Evolutionary conservation across 2,329 filamentous ascomycete genomes (phyloP), one percentile per base, ranked within the genome.

Genomic region (Dactylonectria estremocensis): DNA sequence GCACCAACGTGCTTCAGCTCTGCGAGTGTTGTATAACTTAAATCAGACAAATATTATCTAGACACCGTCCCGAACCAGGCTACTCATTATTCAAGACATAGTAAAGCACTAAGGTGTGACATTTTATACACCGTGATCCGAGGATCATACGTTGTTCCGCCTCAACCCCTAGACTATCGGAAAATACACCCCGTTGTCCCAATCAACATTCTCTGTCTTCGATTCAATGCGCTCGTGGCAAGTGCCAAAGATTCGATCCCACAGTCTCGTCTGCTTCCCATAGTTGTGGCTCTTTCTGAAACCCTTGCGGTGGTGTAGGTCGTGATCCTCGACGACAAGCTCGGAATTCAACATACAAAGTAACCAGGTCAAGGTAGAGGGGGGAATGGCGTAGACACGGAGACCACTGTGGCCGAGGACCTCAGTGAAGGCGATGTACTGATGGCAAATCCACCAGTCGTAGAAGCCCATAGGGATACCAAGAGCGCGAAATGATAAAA

Each of bases 241-340:
- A 2, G 68, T 69, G 3, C 68, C 66, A 63, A 69, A 69, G 1
- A 70, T 2, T 3, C 33, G 53, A 48, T 70, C 68, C 68, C 68
- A 70, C 13, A 70, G 53, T 0, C 68, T 52, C 0, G 68, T 70
- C 49, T 70, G 68, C 24, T 70, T 70, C 2, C 68, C 68, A 2
- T 70, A 69, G 14, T 70, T 70, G 7, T 70, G 67, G 31, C 67
- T 70, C 55, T 70, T 69, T 22, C 67, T 58, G n/a, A 63, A 70
- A 1, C 68, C 68, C 33, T 70, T 67, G 0, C 68, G 68, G 24
- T 70, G 68, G 40, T 70, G 68, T 1, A 70, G 48, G 7, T 70
- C 68, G 16, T 70, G 68, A n/a, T 70, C 68, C 3, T 70, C 68
- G 3, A 70, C 67, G 1, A 69, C 60, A 0, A 70, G 49, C 2